Evolutionary conservation across 2,329 filamentous ascomycete species (phyloP).

Genomic region (Tolypocladium ophioglossoides): DNA sequence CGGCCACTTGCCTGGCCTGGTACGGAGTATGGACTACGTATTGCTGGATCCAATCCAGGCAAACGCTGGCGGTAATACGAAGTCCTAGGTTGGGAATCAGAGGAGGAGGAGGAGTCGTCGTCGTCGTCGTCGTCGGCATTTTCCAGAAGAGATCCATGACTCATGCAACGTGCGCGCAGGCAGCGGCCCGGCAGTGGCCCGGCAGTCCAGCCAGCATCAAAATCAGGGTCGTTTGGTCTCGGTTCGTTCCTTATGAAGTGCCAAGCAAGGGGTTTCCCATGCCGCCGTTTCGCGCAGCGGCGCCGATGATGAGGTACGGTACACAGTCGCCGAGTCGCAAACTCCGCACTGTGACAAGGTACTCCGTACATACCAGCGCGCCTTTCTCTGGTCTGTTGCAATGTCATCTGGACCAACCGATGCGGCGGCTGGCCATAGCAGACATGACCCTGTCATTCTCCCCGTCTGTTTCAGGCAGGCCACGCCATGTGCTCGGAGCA

Average conservation of each 20-base stretch:
- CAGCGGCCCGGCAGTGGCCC: neutral
- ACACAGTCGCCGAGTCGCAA: neutral
- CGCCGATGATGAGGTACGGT: neutral
- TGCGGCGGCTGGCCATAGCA: neutral
- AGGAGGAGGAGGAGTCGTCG: too few relatives aligned
- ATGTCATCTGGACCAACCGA: neutral
- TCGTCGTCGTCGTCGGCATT: neutral
- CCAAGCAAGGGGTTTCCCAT: too few relatives aligned
- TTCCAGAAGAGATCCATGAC: neutral
- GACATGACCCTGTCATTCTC: neutral
- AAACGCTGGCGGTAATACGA: neutral
- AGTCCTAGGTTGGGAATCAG: neutral
- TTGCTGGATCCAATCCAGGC: too few relatives aligned
- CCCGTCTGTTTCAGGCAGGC: neutral
- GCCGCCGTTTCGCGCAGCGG: too few relatives aligned
- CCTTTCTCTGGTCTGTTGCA: too few relatives aligned
- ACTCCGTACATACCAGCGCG: too few relatives aligned
- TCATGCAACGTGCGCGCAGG: neutral
- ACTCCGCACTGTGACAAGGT: neutral
- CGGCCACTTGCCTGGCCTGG: neutral
- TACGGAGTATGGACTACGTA: too few relatives aligned
- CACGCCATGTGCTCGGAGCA: neutral
- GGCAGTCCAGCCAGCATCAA: neutral
- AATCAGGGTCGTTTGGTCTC: neutral
- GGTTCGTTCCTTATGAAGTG: too few relatives aligned